These are phyloP conservation scores for Cordyceps tenuipes DNA, from an alignment of 2,329 filamentous ascomycete species.

Conservation along the genomic window DNA sequence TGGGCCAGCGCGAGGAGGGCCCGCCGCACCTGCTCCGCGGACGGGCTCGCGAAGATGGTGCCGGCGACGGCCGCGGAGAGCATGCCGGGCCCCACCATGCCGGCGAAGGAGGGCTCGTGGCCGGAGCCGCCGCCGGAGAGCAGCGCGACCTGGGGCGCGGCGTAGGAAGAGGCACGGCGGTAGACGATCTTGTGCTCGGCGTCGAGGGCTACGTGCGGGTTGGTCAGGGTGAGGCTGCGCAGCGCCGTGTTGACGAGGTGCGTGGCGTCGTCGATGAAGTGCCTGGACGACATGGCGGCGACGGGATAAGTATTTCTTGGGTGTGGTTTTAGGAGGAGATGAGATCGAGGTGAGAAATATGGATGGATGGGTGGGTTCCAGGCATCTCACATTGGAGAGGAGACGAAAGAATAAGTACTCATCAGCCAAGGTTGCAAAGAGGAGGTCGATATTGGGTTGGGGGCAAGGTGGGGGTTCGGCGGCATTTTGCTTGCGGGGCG, in stretches of 20 bases:
- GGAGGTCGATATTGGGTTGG: conserved; percentile 7
- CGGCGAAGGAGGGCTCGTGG: conserved; percentile 82
- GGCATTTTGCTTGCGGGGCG: not conserved
- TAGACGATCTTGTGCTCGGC: conserved; percentile 76
- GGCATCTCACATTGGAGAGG: too few species aligned
- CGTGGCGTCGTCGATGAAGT: conserved; percentile 81
- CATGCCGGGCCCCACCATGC: conserved; percentile 75
- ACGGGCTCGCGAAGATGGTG: conserved; percentile 77
- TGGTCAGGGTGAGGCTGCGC: conserved; percentile 68
- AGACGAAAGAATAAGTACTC: not conserved
- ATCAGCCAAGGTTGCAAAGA: not conserved
- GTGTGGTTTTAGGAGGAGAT: not conserved
- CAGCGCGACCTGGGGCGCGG: conserved; percentile 62
- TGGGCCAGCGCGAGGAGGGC: conserved; percentile 64
- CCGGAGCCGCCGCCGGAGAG: conserved; percentile 84
- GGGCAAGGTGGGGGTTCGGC: conserved; percentile 11
- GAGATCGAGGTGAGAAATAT: not conserved
- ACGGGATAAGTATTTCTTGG: not conserved
- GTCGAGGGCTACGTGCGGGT: conserved; percentile 76
- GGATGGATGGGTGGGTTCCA: not conserved
- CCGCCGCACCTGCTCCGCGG: conserved; percentile 71
- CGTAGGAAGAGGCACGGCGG: conserved; percentile 46
- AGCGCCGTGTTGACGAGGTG: conserved; percentile 72
- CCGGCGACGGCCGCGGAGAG: conserved; percentile 77
- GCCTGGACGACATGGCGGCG: conserved; percentile 52